Percentiles rank a stretch among this genome's conserved stretches.
Conservation (phyloP, 1,284 basidiomycete species). For the Kalmanozyma brasiliensis region DNA sequence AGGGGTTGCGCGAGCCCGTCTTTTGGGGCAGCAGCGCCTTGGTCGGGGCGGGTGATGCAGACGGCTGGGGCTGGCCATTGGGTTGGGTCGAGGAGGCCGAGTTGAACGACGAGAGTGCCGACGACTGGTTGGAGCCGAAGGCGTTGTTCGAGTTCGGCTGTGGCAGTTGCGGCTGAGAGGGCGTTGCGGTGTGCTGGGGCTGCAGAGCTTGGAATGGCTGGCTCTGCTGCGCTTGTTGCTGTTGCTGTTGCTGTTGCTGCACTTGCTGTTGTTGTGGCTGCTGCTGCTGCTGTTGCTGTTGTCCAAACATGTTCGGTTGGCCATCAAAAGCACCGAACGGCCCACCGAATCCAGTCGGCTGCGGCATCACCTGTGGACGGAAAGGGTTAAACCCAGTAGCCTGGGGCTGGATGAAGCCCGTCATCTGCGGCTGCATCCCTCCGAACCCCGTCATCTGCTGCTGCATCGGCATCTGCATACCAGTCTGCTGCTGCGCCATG, state of each 20-base stretch:
- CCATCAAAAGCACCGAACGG: constrained; percentile 38
- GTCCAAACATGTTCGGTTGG: constrained; percentile 25
- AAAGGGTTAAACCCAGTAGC: constrained; percentile 81
- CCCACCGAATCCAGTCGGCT: constrained; percentile 56
- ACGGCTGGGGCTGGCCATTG: constrained; percentile 66
- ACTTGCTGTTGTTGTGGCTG: constrained; percentile 15
- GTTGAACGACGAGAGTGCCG: constrained; percentile 71
- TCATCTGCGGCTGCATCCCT: constrained; percentile 66
- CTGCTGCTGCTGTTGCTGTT: constrained; percentile 38
- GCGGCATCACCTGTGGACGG: constrained; percentile 68
- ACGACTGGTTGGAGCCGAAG: constrained; percentile 26
- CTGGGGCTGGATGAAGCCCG: constrained; percentile 75
- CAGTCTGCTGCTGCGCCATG: constrained; percentile 51
- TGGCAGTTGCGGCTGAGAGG: constrained; percentile 40
- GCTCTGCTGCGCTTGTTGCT: constrained; percentile 27
- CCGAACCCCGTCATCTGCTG: constrained; percentile 68
- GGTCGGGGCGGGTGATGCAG: constrained; percentile 54
- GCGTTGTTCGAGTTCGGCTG: constrained; percentile 16
- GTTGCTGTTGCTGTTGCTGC: constrained; percentile 19
- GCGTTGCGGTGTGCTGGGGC: constrained; percentile 46
- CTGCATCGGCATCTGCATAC: constrained; percentile 67
- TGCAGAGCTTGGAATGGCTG: constrained; percentile 27
- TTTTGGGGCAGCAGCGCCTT: constrained; percentile 81
- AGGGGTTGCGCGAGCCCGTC: constrained; percentile 94
- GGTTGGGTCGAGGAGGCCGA: constrained; percentile 71